Conservation (phyloP, 768 basidiomycete species). For the Leccinum uliginosum region DNA sequence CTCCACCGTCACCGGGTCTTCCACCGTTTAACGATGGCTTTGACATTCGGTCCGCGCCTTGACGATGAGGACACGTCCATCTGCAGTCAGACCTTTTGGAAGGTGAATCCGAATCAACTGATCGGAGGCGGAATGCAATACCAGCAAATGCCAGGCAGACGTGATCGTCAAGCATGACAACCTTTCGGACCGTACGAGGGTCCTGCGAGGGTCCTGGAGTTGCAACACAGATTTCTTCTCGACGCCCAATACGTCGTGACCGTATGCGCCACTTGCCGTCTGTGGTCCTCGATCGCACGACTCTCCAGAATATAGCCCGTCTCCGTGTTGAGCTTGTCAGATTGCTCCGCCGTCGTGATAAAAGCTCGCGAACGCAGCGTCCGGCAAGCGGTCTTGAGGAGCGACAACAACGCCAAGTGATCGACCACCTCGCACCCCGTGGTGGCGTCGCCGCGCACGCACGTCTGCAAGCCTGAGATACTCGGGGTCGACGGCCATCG, state of each 20-base stretch:
- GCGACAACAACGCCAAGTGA: too few species aligned
- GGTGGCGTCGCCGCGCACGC: too few species aligned
- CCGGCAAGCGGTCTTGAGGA: too few species aligned
- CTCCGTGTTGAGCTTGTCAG: slow-evolving; percentile 53
- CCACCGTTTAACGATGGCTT: slow-evolving; percentile 95
- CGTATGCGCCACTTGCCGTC: too few species aligned
- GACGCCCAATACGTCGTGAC: slow-evolving; percentile 94
- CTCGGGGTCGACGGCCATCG: too few species aligned
- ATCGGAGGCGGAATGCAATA: slow-evolving; percentile 34
- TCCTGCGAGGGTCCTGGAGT: slow-evolving; percentile 96
- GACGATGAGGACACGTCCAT: slow-evolving; percentile 96
- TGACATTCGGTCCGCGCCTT: slow-evolving; percentile 98
- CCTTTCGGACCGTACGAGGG: slow-evolving; percentile 96
- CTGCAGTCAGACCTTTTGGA: slow-evolving; percentile 83
- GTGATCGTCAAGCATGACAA: slow-evolving; percentile 98
- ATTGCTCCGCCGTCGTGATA: too few species aligned
- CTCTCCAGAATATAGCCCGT: slow-evolving; percentile 75
- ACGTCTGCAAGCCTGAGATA: too few species aligned
- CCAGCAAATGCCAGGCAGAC: slow-evolving; percentile 97
- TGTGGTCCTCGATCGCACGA: slow-evolving; percentile 84
- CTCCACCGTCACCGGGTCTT: slow-evolving; percentile 97
- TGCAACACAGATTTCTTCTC: slow-evolving; percentile 99
- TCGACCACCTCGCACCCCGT: too few species aligned
- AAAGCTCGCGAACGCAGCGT: too few species aligned
- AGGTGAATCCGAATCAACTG: slow-evolving; percentile 8